These are phyloP conservation scores for Ustilago loliicola DNA, from an alignment of 1,284 basidiomycete species.

Conservation along the genomic window DNA sequence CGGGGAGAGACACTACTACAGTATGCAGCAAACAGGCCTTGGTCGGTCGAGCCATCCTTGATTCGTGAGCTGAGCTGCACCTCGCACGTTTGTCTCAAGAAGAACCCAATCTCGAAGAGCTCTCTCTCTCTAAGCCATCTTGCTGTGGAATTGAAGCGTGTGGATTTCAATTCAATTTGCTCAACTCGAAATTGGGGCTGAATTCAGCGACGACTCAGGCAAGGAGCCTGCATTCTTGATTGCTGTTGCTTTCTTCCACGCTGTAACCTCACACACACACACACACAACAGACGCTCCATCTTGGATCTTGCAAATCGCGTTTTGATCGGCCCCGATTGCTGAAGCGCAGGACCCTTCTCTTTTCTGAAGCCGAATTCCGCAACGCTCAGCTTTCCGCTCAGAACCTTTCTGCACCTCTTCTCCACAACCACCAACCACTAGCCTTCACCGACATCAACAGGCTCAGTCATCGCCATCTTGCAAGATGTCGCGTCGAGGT, in stretches of 20 bases:
- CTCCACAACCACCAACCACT: neutral
- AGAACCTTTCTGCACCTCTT: neutral
- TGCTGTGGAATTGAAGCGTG: neutral
- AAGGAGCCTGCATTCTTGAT: neutral
- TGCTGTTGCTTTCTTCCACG: conserved; percentile 16
- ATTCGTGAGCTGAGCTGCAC: neutral
- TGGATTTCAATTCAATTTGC: conserved; percentile 2
- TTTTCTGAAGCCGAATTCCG: conserved; percentile 6
- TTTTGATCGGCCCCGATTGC: conserved; percentile 8
- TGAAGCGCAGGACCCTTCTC: neutral
- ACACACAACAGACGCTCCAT: neutral
- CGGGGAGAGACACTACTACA: neutral
- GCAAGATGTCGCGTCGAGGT: conserved; percentile 42
- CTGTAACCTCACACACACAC: neutral
- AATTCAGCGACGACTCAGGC: neutral
- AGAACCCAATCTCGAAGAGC: neutral
- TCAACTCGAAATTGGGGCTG: conserved; percentile 1
- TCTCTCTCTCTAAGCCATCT: neutral
- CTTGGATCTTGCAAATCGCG: neutral
- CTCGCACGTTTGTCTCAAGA: neutral
- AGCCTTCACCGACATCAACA: neutral
- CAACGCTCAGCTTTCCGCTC: neutral
- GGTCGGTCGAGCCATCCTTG: conserved; percentile 3
- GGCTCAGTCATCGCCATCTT: neutral
- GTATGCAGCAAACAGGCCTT: neutral